A percentile compares a stretch with the other conserved stretches of the same genome.
Conservation (phyloP, 768 basidiomycete species). For the Steccherinum ochraceum region DNA sequence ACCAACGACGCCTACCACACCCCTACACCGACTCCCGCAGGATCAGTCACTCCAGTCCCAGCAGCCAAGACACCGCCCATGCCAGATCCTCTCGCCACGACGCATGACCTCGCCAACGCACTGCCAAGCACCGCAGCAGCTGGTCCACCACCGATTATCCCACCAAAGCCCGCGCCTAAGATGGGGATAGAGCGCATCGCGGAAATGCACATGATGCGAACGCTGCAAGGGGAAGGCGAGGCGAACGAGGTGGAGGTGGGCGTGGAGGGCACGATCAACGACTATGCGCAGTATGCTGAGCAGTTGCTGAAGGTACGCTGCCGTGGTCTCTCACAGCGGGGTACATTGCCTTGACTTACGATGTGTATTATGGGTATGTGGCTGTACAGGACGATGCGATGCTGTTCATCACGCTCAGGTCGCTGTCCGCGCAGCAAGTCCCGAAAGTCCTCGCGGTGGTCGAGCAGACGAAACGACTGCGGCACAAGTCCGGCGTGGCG, state of each 20-base stretch:
- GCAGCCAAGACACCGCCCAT: neutral
- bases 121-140: neutral
- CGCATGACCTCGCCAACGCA: neutral
- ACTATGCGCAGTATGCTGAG: constrained; percentile 67
- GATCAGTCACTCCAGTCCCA: constrained; percentile 6
- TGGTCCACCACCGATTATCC: constrained; percentile 20
- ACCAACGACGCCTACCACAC: constrained; percentile 48
- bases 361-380: neutral
- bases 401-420: constrained; percentile 71
- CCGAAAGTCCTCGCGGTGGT: constrained; percentile 78
- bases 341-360: neutral
- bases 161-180: constrained; percentile 51
- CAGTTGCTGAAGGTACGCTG: constrained; percentile 51
- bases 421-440: constrained; percentile 55
- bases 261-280: constrained; percentile 54
- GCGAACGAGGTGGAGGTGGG: constrained; percentile 70
- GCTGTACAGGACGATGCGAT: constrained; percentile 64
- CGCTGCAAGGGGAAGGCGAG: constrained; percentile 37
- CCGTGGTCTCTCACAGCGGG: neutral
- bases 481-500: constrained; percentile 62
- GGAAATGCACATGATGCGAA: constrained; percentile 56
- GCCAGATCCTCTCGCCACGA: neutral
- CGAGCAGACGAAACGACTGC: constrained; percentile 71
- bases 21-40: constrained; percentile 7
- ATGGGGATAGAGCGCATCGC: constrained; percentile 64